Conservation (phyloP, 352 stramenopile genomes). For the Thalassiosira hispida region DNA sequence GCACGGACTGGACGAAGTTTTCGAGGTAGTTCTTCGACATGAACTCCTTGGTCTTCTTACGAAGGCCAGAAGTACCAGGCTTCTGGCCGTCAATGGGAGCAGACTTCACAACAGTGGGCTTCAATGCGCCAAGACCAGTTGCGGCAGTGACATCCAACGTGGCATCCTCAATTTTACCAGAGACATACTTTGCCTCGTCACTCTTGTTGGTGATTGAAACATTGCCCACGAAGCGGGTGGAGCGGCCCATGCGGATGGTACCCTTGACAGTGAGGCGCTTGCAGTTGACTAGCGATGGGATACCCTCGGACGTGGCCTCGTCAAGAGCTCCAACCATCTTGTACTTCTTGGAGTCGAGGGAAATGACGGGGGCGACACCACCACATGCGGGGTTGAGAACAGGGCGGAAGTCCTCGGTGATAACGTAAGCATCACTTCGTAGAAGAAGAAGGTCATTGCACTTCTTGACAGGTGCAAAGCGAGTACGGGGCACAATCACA, state of each 20-base stretch:
- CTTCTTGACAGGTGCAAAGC: conserved; percentile 99
- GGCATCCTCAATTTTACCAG: conserved; percentile 93
- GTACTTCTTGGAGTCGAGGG: conserved; percentile 97
- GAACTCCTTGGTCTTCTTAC: conserved; percentile 99
- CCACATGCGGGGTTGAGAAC: conserved; percentile 92
- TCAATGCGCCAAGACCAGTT: conserved; percentile 89
- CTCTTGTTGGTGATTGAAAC: conserved; percentile 95
- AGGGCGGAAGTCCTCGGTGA: conserved; percentile 94
- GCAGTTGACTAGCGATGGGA: conserved; percentile 95
- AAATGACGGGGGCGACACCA: conserved; percentile 93
- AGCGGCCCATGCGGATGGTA: conserved; percentile 91
- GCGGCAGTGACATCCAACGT: conserved; percentile 94
- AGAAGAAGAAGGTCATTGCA: conserved; percentile 97
- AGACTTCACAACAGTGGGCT: conserved; percentile 74
- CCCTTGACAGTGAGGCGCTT: conserved; percentile 95
- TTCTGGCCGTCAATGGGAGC: conserved; percentile 87
- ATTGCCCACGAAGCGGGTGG: conserved; percentile 90
- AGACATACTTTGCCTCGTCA: conserved; percentile 94
- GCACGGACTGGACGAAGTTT: conserved; percentile 98
- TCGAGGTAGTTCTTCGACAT: conserved; percentile 97
- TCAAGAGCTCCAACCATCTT: conserved; percentile 98
- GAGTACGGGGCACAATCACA: conserved; percentile 94
- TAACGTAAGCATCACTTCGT: conserved; percentile 96
- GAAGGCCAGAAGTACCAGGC: conserved; percentile 97
- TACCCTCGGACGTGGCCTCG: conserved; percentile 90